Base-by-base conservation (phyloP, 345 rosid genomes). In the Dimocarpus longan region DNA sequence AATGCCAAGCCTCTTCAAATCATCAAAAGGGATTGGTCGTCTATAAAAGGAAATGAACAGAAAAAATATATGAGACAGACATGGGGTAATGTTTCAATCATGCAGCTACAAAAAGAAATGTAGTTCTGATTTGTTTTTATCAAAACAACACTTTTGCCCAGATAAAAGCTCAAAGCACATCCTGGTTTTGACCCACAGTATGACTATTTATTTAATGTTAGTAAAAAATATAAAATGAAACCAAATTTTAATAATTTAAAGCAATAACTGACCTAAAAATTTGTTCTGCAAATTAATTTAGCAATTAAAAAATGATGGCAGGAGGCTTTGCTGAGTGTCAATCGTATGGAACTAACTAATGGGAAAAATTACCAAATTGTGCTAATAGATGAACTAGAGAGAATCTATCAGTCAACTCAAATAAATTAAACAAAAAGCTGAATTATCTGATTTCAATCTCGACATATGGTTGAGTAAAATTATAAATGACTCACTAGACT, bases 1-100 rank as follows among this genome's bases (percentile, higher is more conserved):
- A 83, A 95, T 95, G 63, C 95, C 94, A 46, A 95, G 94, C 84
- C 83, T 93, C 88, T 95, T 89, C 82, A 95, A 76, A 56, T 91
- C 97, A 79, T 94, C 93, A 73, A 79, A 85, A 37, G 98, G 98
- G 77, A 94, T 88, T 50, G 95, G 91, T 66, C 92, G 95, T 79
- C 97, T 94, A 87, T 77, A 48, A 64, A 77, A 43, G 43, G 56
- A 5, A 21, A 67, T 28, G 50, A 24, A 48, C 37, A 69, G 67
- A 84, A 76, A 15, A 68, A 75, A 8, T 21, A 65, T 32, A 54
- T 13, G 28, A 37, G n/a, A 66, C 39, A 54, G 50, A 3, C 19
- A 4, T n/a, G 2, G 10, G 18, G 9, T 4, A 37, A 52, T 3
- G 52, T 7, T 66, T 52, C 70, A n/a, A 64, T 21, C 13, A 37